Conservation (phyloP, 257 asterid species). For the Leptodermis oblonga region DNA sequence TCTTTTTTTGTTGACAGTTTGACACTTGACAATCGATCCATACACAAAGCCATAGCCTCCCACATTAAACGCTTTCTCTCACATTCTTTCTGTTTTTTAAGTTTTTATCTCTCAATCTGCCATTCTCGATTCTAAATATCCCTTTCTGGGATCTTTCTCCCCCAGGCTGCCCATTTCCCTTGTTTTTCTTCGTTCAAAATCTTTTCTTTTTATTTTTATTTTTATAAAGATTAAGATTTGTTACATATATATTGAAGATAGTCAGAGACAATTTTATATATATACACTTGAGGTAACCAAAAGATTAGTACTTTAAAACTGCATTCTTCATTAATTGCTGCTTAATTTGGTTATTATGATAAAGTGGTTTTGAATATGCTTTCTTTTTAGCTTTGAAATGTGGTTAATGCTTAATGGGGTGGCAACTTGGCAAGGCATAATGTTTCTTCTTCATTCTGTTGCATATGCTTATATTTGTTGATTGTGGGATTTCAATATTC, state of each 20-base stretch:
- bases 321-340: not conserved
- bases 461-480: not conserved
- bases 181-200: not conserved
- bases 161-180: not conserved
- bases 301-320: not conserved
- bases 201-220: not conserved
- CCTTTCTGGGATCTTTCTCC: conserved; percentile 19
- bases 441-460: not conserved
- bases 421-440: no score
- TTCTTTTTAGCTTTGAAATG: not conserved
- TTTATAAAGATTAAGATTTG: not conserved
- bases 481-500: no score
- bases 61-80: conserved; percentile 22
- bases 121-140: not conserved
- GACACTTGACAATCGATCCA: no score
- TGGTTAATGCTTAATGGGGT: not conserved
- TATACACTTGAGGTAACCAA: conserved; percentile 1
- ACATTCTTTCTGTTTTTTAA: not conserved
- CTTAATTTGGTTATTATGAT: not conserved
- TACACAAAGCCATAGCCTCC: not conserved
- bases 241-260: not conserved
- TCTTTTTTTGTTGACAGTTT: no score
- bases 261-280: not conserved
- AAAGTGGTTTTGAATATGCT: not conserved
- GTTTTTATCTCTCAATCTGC: not conserved